Percentiles rank a stretch among this genome's conserved stretches.
phyloP scores from a whole-genome alignment of 2,329 filamentous ascomycete species.

The Tolypocladium inflatum region DNA sequence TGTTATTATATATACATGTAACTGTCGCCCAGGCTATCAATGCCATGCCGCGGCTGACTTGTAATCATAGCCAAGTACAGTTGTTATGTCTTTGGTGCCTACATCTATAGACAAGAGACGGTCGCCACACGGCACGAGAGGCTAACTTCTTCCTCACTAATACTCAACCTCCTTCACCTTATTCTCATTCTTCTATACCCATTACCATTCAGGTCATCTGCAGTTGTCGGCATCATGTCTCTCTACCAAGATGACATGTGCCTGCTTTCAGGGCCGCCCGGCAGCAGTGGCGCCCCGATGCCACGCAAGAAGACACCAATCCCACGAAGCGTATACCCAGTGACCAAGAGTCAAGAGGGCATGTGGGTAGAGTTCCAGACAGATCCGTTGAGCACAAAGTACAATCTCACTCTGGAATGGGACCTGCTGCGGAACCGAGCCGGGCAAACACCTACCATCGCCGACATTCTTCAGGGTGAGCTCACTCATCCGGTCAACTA shows the following conservation, averaged over 20 bases:
- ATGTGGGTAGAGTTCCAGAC: conserved; percentile 5
- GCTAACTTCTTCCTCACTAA: not conserved
- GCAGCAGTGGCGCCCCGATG: not conserved
- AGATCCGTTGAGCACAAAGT: conserved; percentile 4
- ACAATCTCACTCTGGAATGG: conserved; percentile 6
- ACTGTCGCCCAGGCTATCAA: not conserved
- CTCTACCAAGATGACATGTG: conserved; percentile 1
- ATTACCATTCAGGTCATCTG: not conserved
- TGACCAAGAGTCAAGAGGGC: conserved; percentile 6
- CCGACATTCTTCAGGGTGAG: not conserved
- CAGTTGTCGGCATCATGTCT: not conserved
- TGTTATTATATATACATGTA: not conserved
- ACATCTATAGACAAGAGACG: not conserved
- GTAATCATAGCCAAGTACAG: not conserved
- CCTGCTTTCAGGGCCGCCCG: not conserved
- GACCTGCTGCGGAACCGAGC: not conserved
- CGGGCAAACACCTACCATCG: not conserved
- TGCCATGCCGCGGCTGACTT: not conserved
- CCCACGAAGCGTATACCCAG: not conserved
- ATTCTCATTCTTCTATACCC: not conserved
- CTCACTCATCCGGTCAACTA: not conserved
- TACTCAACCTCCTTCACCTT: not conserved
- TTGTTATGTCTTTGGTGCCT: not conserved
- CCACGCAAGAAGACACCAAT: not conserved
- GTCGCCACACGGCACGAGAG: not conserved